Conservation (phyloP, 1,284 basidiomycete genomes). For the Inonotus obliquus region DNA sequence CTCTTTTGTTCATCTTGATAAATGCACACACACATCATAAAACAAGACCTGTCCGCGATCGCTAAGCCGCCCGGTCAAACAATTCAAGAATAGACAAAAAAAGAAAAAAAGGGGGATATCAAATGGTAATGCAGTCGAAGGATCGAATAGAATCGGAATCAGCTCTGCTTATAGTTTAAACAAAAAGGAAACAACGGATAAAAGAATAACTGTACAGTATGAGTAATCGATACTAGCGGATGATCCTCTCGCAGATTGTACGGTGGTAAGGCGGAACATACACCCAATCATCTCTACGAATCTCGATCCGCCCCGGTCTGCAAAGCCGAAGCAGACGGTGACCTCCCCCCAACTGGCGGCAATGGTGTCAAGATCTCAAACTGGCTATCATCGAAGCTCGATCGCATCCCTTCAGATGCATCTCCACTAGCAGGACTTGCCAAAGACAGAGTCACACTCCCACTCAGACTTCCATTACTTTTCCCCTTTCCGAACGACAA, state of each 20-base stretch:
- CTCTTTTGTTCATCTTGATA: neutral
- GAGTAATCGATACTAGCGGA: neutral
- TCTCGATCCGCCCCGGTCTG: conserved; percentile 5
- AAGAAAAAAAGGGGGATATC: neutral
- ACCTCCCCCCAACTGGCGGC: conserved; percentile 14
- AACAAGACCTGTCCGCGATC: neutral
- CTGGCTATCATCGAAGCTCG: conserved; percentile 33
- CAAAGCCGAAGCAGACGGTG: neutral
- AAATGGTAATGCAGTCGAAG: neutral
- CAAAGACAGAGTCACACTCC: conserved; percentile 7
- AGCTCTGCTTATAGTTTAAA: conserved; percentile 1
- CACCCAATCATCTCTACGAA: neutral
- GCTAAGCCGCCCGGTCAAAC: neutral
- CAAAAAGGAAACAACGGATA: neutral
- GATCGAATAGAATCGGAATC: conserved; percentile 2
- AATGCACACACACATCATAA: neutral
- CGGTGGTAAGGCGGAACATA: neutral
- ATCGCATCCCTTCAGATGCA: conserved; percentile 26
- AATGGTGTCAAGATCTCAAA: conserved; percentile 31
- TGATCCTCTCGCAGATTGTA: neutral
- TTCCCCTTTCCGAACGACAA: conserved; percentile 5
- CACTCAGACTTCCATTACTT: neutral
- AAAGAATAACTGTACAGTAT: neutral
- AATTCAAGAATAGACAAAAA: neutral
- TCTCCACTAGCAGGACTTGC: conserved; percentile 25